Evolutionary conservation across 192 early-diverging fungal genomes (phyloP).

Genomic region (Obelidium mucronatum): DNA sequence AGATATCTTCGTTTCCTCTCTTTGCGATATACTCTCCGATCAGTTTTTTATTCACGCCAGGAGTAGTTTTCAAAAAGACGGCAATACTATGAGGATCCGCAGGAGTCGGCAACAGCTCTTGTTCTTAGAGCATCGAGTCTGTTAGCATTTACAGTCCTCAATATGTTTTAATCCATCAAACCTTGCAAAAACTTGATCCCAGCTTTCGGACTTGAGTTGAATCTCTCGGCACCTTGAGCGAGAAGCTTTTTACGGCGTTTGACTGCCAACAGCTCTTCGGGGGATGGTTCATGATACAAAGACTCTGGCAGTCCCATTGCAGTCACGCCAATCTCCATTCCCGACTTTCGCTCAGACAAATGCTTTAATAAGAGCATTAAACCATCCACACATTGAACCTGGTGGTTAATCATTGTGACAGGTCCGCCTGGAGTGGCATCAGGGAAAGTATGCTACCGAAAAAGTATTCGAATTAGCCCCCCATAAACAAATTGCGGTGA

Average conservation of each 20-base stretch:
- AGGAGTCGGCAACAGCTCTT: conserved; percentile 59
- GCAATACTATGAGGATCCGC: conserved; percentile 68
- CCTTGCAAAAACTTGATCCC: conserved; percentile 85
- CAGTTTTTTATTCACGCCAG: conserved; percentile 84
- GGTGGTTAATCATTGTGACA: conserved; percentile 56
- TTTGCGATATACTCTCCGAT: conserved; percentile 92
- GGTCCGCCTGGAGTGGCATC: conserved; percentile 72
- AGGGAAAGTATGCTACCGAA: conserved; percentile 66
- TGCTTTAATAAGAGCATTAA: conserved; percentile 73
- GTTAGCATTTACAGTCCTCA: not conserved
- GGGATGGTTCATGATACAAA: conserved; percentile 15
- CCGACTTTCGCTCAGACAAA: conserved; percentile 68
- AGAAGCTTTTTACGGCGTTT: conserved; percentile 82
- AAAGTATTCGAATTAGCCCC: not conserved
- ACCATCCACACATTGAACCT: conserved; percentile 76
- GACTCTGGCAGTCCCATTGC: conserved; percentile 29
- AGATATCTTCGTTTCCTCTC: conserved; percentile 82
- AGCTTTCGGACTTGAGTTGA: conserved; percentile 87
- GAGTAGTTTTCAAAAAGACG: conserved; percentile 78
- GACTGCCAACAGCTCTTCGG: conserved; percentile 40
- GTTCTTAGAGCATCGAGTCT: conserved; percentile 18
- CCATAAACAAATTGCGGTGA: not conserved
- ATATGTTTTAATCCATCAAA: conserved; percentile 5
- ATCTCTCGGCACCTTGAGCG: conserved; percentile 77
- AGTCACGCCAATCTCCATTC: not conserved